Evolutionary conservation across 2,329 filamentous ascomycete species (phyloP).

Genomic region (Teratosphaeria gauchensis): DNA sequence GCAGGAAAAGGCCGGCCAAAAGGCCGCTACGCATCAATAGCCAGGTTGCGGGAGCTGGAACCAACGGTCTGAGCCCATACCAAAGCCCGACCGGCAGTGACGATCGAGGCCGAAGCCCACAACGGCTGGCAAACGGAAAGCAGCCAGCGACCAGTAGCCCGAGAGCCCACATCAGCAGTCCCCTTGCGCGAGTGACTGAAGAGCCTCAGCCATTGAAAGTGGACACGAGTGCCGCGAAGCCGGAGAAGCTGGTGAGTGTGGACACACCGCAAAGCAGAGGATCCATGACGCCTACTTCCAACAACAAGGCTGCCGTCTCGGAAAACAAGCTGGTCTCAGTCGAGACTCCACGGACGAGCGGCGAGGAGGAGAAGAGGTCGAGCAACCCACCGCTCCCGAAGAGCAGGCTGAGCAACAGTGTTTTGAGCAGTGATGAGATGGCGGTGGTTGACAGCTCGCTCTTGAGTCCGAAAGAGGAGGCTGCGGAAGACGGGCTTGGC

Average conservation of each 20-base stretch:
- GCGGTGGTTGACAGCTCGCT: conserved; percentile 12
- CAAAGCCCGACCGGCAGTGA: conserved; percentile 50
- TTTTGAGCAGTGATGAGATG: conserved; percentile 27
- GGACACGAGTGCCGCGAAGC: conserved; percentile 22
- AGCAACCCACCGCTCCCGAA: conserved; percentile 5
- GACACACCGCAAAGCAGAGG: conserved; percentile 14
- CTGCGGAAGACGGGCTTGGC: neutral
- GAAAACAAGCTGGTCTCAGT: conserved; percentile 18
- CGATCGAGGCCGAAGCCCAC: conserved; percentile 60
- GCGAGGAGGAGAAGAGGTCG: conserved; percentile 12
- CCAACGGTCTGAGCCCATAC: conserved; percentile 49
- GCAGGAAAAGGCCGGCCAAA: conserved; percentile 44
- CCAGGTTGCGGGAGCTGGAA: conserved; percentile 42
- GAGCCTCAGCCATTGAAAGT: conserved; percentile 41
- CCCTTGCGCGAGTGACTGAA: conserved; percentile 65
- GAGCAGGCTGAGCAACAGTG: conserved; percentile 16
- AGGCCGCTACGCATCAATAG: conserved; percentile 39
- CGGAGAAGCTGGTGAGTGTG: conserved; percentile 33
- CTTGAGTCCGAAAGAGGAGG: conserved; percentile 9
- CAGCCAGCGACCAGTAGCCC: conserved; percentile 57
- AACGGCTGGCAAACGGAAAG: conserved; percentile 53
- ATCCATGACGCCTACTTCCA: conserved; percentile 1
- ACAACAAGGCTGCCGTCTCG: neutral
- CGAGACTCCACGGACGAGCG: conserved; percentile 26
- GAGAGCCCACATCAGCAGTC: conserved; percentile 58